Conservation (phyloP, 2,329 filamentous ascomycete genomes). For the Fonsecaea multimorphosa region DNA sequence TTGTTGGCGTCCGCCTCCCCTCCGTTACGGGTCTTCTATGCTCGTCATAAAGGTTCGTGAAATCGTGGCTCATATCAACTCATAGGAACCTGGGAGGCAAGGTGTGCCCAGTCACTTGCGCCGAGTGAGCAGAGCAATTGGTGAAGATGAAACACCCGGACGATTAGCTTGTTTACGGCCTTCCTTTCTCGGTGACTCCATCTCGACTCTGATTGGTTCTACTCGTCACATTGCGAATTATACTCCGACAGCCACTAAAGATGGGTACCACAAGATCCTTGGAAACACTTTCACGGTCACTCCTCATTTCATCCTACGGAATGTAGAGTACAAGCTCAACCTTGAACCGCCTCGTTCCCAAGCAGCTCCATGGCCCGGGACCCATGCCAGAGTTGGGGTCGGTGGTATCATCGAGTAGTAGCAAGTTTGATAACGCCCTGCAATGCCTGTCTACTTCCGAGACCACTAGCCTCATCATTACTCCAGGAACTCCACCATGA, state of each 20-base stretch:
- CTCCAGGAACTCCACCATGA: slow-evolving; percentile 91
- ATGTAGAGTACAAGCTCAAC: not conserved
- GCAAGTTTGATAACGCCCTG: slow-evolving; percentile 21
- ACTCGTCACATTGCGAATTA: slow-evolving; percentile 3
- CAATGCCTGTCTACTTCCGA: slow-evolving; percentile 15
- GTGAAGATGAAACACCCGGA: slow-evolving; percentile 27
- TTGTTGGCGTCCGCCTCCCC: slow-evolving; percentile 6
- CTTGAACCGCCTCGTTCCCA: not conserved
- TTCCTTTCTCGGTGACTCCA: slow-evolving; percentile 5
- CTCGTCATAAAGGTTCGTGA: slow-evolving; percentile 17
- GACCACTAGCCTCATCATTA: slow-evolving; percentile 8
- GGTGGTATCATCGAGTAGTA: slow-evolving; percentile 15
- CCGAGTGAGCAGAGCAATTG: slow-evolving; percentile 1
- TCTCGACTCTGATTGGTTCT: slow-evolving; percentile 16
- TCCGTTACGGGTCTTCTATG: not conserved
- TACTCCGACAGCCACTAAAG: slow-evolving; percentile 15
- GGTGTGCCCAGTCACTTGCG: not conserved
- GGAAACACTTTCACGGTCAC: slow-evolving; percentile 1
- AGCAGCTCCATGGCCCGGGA: slow-evolving; percentile 3
- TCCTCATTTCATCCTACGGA: slow-evolving; percentile 13
- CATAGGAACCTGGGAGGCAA: no score
- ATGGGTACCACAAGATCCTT: not conserved
- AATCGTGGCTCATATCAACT: slow-evolving; percentile 20
- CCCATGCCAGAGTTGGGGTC: slow-evolving; percentile 2
- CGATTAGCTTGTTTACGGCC: slow-evolving; percentile 15